phyloP scores from a whole-genome alignment of 768 basidiomycete genomes.

The Strobilomyces dryophilus region DNA sequence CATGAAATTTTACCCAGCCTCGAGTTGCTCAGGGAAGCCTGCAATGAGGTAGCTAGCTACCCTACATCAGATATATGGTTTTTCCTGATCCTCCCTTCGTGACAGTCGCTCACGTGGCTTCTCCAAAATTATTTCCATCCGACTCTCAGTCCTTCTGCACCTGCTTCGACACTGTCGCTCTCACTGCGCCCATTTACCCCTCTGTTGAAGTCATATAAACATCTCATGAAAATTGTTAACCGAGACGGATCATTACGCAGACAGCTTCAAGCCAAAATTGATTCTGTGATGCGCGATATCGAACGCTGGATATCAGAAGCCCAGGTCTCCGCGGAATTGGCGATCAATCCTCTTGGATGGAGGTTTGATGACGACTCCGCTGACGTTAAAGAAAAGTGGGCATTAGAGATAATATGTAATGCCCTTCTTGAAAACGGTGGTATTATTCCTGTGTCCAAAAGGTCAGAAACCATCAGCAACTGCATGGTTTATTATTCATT shows the following conservation, averaged over 20 bases:
- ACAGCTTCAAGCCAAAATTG: slow-evolving; percentile 47
- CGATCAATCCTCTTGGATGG: slow-evolving; percentile 48
- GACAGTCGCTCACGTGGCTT: slow-evolving; percentile 79
- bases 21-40: slow-evolving; percentile 71
- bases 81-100: slow-evolving; percentile 7
- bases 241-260: slow-evolving; percentile 61
- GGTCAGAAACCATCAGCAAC: slow-evolving; percentile 42
- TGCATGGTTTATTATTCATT: not conserved
- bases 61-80: not conserved
- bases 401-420: slow-evolving; percentile 63
- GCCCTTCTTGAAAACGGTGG: slow-evolving; percentile 65
- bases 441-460: slow-evolving; percentile 80
- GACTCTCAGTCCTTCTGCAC: slow-evolving; percentile 53
- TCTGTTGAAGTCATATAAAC: slow-evolving; percentile 71
- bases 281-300: slow-evolving; percentile 51
- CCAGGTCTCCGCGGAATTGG: slow-evolving; percentile 53
- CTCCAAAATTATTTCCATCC: slow-evolving; percentile 82
- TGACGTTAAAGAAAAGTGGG: slow-evolving; percentile 60
- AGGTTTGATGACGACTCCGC: slow-evolving; percentile 23
- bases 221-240: slow-evolving; percentile 53
- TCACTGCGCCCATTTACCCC: slow-evolving; percentile 59
- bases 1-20: slow-evolving; percentile 92
- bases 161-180: slow-evolving; percentile 28
- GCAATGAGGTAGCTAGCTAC: slow-evolving; percentile 51
- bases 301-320: slow-evolving; percentile 81